These are phyloP conservation scores for Xylariaceae sp. DNA, from an alignment of 2,329 filamentous ascomycete genomes.

Conservation along the genomic window DNA sequence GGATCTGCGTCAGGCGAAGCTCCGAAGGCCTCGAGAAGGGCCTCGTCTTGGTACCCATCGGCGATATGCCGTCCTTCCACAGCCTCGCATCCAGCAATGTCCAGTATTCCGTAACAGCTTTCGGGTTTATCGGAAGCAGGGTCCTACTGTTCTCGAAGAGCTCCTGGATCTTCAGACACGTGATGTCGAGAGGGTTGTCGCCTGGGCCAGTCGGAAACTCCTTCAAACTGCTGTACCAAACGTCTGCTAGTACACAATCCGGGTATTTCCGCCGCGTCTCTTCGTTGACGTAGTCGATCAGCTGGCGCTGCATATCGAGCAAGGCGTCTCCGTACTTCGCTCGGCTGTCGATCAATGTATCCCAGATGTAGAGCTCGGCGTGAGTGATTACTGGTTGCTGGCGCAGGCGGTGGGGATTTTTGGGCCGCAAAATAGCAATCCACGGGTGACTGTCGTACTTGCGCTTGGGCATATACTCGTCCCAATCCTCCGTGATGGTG, in stretches of 20 bases:
- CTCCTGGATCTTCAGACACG: slow-evolving; percentile 34
- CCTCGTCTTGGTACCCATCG: slow-evolving; percentile 1
- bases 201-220: slow-evolving; percentile 26
- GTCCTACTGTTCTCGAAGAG: slow-evolving; percentile 30
- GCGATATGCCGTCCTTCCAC: slow-evolving; percentile 16
- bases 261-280: slow-evolving; percentile 28
- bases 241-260: slow-evolving; percentile 32
- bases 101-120: slow-evolving; percentile 32
- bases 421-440: slow-evolving; percentile 44
- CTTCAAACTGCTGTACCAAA: slow-evolving; percentile 39
- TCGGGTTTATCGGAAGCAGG: slow-evolving; percentile 33
- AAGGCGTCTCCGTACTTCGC: slow-evolving; percentile 26
- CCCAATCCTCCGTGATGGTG: slow-evolving; percentile 38
- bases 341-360: slow-evolving; percentile 31
- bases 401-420: slow-evolving; percentile 31
- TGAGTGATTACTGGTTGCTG: slow-evolving; percentile 20
- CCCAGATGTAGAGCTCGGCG: slow-evolving; percentile 53
- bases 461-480: slow-evolving; percentile 20
- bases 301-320: slow-evolving; percentile 39
- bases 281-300: slow-evolving; percentile 36
- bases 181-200: slow-evolving; percentile 37
- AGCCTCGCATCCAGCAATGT: slow-evolving; percentile 25
- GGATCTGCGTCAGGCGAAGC: slow-evolving; percentile 12
- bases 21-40: not conserved
- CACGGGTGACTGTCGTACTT: slow-evolving; percentile 41